Evolutionary conservation across 345 rosid genomes (phyloP).

Genomic region (Bruguiera gymnorhiza): DNA sequence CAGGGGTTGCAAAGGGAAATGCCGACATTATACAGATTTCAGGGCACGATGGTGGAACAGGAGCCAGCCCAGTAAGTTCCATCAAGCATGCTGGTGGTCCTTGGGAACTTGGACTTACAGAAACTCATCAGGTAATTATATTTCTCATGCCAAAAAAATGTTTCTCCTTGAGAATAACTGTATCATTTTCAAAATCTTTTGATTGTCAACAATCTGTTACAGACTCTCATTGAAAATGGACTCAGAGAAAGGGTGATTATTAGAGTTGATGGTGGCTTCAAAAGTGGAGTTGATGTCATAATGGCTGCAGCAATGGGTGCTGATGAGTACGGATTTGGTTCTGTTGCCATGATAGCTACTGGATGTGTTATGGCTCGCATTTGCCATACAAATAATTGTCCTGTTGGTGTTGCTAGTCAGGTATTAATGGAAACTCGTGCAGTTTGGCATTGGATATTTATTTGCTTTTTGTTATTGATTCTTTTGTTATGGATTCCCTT

Average conservation of each 20-base stretch:
- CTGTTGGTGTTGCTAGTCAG: conserved; percentile 99
- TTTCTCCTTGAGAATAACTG: conserved; percentile 7
- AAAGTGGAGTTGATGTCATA: conserved; percentile 92
- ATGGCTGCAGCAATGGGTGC: conserved; percentile 98
- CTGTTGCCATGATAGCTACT: conserved; percentile 99
- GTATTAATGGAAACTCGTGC: conserved; percentile 33
- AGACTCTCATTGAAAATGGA: conserved; percentile 92
- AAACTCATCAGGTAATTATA: conserved; percentile 75
- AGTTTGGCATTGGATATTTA: conserved; percentile 2
- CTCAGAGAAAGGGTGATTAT: conserved; percentile 96
- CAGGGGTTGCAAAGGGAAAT: conserved; percentile 99
- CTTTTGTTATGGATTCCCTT: conserved; percentile 11
- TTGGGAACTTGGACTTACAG: conserved; percentile 96
- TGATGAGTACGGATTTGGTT: conserved; percentile 98
- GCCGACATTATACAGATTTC: conserved; percentile 98
- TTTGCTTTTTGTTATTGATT: conserved; percentile 14
- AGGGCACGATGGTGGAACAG: conserved; percentile 99
- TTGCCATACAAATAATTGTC: conserved; percentile 99
- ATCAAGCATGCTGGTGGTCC: conserved; percentile 99
- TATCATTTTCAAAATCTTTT: conserved; percentile 11
- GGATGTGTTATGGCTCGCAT: conserved; percentile 99
- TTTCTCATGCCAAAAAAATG: conserved; percentile 11
- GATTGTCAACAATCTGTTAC: conserved; percentile 27
- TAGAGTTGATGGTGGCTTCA: conserved; percentile 95
- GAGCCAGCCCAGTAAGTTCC: conserved; percentile 98